Conservation (phyloP, 2,329 filamentous ascomycete genomes). For the Fusarium redolens region DNA sequence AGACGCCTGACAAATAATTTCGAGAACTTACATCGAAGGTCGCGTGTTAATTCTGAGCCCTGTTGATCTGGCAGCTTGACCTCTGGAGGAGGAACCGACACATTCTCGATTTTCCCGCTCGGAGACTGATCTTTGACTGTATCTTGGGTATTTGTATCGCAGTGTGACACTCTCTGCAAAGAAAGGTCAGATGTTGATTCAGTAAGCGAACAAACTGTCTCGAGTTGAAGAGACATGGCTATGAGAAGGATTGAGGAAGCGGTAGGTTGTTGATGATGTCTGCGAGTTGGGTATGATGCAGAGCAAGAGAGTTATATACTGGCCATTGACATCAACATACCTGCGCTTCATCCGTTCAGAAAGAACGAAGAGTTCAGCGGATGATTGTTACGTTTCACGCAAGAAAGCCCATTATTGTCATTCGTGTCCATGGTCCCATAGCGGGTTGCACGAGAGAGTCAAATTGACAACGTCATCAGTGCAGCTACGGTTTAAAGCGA, state of each 20-base stretch:
- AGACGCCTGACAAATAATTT: rapidly evolving
- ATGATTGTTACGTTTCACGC: neutral
- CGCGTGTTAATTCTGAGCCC: neutral
- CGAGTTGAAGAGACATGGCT: neutral
- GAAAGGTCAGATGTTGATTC: neutral
- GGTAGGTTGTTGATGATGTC: neutral
- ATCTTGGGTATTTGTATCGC: rapidly evolving
- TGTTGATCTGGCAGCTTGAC: neutral
- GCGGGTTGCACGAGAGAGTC: neutral
- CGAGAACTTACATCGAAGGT: neutral
- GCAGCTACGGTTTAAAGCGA: neutral
- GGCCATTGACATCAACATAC: rapidly evolving
- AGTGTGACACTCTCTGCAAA: neutral
- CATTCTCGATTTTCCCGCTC: neutral
- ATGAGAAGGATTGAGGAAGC: neutral
- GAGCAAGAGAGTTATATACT: neutral
- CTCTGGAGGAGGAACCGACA: neutral
- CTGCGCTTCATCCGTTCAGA: rapidly evolving
- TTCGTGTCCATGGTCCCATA: neutral
- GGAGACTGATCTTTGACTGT: neutral
- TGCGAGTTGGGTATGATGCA: no score
- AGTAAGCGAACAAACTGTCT: neutral
- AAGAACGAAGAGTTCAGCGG: neutral
- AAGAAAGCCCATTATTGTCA: neutral
- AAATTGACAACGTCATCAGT: neutral